Evolutionary conservation across 768 basidiomycete species (phyloP).

Genomic region (Rhodotorula graminis): DNA sequence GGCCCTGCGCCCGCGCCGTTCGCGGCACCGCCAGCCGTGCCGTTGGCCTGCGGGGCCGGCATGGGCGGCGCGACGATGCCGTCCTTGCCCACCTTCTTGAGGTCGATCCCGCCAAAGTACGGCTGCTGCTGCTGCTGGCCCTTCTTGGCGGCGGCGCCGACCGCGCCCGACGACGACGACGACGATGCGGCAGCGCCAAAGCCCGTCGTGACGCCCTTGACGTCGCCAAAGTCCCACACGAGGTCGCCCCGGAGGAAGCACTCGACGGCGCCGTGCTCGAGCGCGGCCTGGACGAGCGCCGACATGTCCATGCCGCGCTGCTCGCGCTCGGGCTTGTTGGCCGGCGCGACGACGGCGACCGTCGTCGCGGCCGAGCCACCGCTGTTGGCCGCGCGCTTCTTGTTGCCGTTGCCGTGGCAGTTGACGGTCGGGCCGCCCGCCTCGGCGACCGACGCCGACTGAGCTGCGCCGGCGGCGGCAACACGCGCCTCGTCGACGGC

Average conservation of each 20-base stretch:
- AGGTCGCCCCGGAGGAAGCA: slow-evolving; percentile 25
- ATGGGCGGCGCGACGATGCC: slow-evolving; percentile 33
- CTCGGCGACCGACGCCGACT: no score
- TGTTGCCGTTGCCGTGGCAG: neutral
- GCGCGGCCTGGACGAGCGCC: slow-evolving; percentile 20
- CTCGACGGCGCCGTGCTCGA: slow-evolving; percentile 36
- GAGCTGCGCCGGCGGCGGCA: no score
- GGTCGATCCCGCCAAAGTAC: slow-evolving; percentile 26
- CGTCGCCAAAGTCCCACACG: slow-evolving; percentile 36
- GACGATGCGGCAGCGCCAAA: neutral
- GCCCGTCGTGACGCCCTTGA: slow-evolving; percentile 29
- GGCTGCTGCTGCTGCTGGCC: no score
- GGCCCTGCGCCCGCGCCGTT: neutral
- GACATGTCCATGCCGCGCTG: slow-evolving; percentile 15
- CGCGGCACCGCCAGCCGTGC: neutral
- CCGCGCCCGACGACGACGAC: neutral
- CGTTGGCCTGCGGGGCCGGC: neutral
- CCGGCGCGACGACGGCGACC: no score
- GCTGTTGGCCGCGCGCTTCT: neutral
- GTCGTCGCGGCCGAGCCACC: no score
- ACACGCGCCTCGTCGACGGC: no score
- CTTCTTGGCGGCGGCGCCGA: neutral
- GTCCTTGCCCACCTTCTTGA: slow-evolving; percentile 33
- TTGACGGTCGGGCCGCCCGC: no score
- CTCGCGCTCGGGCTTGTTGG: neutral